A percentile compares a stretch with the other conserved stretches of the same genome.
phyloP scores from a whole-genome alignment of 345 rosid species.

The Crucihimalaya himalaica region DNA sequence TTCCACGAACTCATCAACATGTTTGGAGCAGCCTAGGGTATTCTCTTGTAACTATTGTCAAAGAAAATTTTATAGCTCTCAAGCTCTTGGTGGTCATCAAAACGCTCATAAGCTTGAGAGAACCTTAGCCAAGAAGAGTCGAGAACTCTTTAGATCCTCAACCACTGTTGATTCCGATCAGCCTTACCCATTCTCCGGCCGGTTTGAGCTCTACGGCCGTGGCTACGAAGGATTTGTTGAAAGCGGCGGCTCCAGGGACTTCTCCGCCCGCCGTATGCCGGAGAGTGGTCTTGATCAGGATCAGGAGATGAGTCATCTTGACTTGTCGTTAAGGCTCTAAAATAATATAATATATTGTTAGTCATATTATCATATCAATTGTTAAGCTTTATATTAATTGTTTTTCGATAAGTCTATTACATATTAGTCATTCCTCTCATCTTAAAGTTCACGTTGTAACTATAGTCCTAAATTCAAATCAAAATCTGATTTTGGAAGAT shows the following conservation, averaged over 20 bases:
- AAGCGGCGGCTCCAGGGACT: slow-evolving; percentile 46
- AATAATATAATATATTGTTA: slow-evolving; percentile 16
- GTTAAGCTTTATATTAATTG: slow-evolving; percentile 15
- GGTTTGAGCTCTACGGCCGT: slow-evolving; percentile 45
- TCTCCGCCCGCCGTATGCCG: slow-evolving; percentile 37
- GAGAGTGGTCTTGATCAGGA: slow-evolving; percentile 61
- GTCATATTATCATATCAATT: slow-evolving; percentile 31
- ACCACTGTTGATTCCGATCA: slow-evolving; percentile 29
- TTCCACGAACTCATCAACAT: slow-evolving; percentile 46
- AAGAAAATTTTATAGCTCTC: slow-evolving; percentile 92
- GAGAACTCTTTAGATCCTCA: slow-evolving; percentile 46
- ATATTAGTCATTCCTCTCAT: slow-evolving; percentile 4
- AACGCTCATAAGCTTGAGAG: slow-evolving; percentile 96
- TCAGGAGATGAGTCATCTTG: slow-evolving; percentile 68
- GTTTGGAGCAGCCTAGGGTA: slow-evolving; percentile 51
- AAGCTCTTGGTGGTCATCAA: slow-evolving; percentile 99
- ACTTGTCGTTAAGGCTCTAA: slow-evolving; percentile 82
- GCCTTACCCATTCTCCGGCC: slow-evolving; percentile 36
- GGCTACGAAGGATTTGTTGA: slow-evolving; percentile 47
- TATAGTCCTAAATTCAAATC: slow-evolving; percentile 28
- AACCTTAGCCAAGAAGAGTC: slow-evolving; percentile 85
- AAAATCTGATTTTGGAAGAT: slow-evolving; percentile 7
- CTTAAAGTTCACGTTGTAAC: slow-evolving; percentile 25
- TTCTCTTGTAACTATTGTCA: slow-evolving; percentile 96
- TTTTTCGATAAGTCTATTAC: slow-evolving; percentile 6